A percentile compares a stretch with the other conserved stretches of the same genome.
Evolutionary conservation across 306 rosid species (phyloP).

Genomic region (Rosa chinensis): DNA sequence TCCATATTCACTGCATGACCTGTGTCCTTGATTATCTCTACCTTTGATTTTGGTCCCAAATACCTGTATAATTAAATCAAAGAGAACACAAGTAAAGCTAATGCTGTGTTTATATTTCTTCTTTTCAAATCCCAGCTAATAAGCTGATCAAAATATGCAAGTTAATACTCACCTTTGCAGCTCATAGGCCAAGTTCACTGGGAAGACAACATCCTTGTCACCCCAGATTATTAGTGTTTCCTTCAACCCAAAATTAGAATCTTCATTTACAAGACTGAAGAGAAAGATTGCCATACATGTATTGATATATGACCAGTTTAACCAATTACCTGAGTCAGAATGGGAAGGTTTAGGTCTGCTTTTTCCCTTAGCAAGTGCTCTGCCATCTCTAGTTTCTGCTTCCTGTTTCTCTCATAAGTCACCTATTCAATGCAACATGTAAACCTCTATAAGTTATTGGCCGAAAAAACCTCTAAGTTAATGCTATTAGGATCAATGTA

Average conservation of each 20-base stretch:
- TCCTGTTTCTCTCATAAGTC: slow-evolving; percentile 23
- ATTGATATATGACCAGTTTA: neutral
- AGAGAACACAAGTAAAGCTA: neutral
- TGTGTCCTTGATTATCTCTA: slow-evolving; percentile 35
- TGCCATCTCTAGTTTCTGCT: slow-evolving; percentile 34
- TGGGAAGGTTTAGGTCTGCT: slow-evolving; percentile 29
- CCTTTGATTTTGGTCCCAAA: slow-evolving; percentile 39
- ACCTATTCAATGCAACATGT: slow-evolving; percentile 11
- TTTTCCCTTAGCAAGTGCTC: slow-evolving; percentile 30
- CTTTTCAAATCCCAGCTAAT: neutral
- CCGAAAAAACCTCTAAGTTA: no score
- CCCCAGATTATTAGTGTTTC: slow-evolving; percentile 50
- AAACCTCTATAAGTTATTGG: neutral
- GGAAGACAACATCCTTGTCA: slow-evolving; percentile 41
- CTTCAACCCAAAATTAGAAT: slow-evolving; percentile 18
- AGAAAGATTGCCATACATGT: neutral
- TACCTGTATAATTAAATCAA: slow-evolving; percentile 27
- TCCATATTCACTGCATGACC: slow-evolving; percentile 47
- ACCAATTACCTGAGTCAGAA: slow-evolving; percentile 34
- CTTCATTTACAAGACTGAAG: neutral
- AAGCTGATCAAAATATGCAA: neutral
- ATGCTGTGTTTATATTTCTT: neutral
- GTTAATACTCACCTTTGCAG: slow-evolving; percentile 34
- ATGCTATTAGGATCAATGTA: neutral
- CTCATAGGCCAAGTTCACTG: slow-evolving; percentile 31